Base-by-base conservation (phyloP, 148 eudicot genomes). In the Agrostemma githago region DNA sequence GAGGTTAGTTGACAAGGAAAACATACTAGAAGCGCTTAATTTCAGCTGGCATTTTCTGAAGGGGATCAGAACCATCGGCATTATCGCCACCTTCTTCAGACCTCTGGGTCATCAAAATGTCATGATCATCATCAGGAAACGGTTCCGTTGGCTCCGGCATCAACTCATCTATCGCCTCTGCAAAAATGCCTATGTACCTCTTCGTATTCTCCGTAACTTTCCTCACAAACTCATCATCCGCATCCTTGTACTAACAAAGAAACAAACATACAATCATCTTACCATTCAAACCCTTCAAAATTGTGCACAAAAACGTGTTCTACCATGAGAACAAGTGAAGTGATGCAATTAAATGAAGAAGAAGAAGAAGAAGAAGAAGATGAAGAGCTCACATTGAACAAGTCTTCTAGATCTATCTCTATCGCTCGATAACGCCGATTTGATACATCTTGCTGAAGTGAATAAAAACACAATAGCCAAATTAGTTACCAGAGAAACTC, bases 71-170 rank as follows among this genome's bases (percentile, higher is more conserved):
- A 0, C 88, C 88, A 61, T 90, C 97, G 3, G 84, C 79, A 51
- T 85, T 86, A 72, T 95, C 97, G 59, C 79, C 84, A 16, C 85
- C 91, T 73, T 95, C 96, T 70, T 84, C 92, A 7, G 89, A 77
- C 86, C 97, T 88, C 86, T 96, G 99, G 72, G 99, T 89, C 99
- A 96, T 90, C 79, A 90, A 64, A 69, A 92, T 85, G 79, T 96
- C 99, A 72, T 89, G 89, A 72, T 96, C 99, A 81, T 96, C 99
- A 67, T 92, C 99, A 14, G 86, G 87, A 74, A 92, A 85, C 12
- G 87, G 90, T 87, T 96, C 99, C 0, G 96, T 92, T 0, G 99
- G 86, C 74, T 96, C 97, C 5, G 99, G 99, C 85, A 92, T 81
- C 6, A 96, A 78, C 79, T 82, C 96, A 70, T 92, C 99, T 16